Percentiles rank a stretch among this genome's conserved stretches.
Evolutionary conservation across 164 flowering plant genomes (phyloP).

Genomic region (Pachysandra terminalis): DNA sequence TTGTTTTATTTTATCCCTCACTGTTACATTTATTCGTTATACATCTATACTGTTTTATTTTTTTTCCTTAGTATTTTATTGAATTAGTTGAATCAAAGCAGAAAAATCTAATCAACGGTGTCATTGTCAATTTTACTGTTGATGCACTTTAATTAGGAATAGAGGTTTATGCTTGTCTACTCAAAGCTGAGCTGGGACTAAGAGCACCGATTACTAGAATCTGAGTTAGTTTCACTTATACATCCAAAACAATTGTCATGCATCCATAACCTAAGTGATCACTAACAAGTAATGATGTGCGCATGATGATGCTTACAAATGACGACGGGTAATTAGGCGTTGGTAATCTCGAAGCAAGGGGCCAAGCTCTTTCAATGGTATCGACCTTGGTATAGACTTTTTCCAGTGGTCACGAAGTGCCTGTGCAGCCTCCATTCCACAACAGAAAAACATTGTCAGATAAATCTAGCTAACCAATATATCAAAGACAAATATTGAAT

Average conservation of each 20-base stretch:
- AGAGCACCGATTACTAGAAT: not conserved
- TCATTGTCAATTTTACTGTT: not conserved
- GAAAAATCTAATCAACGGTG: not conserved
- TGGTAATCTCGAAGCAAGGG: conserved; percentile 94
- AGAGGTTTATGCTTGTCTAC: not conserved
- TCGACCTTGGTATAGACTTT: conserved; percentile 44
- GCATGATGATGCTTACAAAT: conserved; percentile 50
- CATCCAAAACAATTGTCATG: not conserved
- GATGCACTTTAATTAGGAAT: not conserved
- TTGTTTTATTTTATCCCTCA: too few relatives aligned
- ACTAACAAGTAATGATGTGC: not conserved
- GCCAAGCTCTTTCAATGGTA: conserved; percentile 72
- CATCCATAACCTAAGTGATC: not conserved
- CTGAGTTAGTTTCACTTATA: not conserved
- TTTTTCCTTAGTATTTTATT: too few relatives aligned
- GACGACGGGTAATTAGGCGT: conserved; percentile 48
- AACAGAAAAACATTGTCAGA: conserved; percentile 11
- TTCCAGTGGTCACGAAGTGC: conserved; percentile 82
- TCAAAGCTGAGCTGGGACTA: not conserved
- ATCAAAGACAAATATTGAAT: conserved; percentile 4
- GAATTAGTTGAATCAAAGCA: not conserved
- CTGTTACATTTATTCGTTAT: not conserved
- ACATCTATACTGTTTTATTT: too few relatives aligned
- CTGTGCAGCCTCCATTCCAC: conserved; percentile 31
- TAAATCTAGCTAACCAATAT: not conserved